Percentiles rank a stretch among this genome's conserved stretches.
Evolutionary conservation across 163 green algal species (phyloP).

Genomic region (Trebouxia gelatinosa): DNA sequence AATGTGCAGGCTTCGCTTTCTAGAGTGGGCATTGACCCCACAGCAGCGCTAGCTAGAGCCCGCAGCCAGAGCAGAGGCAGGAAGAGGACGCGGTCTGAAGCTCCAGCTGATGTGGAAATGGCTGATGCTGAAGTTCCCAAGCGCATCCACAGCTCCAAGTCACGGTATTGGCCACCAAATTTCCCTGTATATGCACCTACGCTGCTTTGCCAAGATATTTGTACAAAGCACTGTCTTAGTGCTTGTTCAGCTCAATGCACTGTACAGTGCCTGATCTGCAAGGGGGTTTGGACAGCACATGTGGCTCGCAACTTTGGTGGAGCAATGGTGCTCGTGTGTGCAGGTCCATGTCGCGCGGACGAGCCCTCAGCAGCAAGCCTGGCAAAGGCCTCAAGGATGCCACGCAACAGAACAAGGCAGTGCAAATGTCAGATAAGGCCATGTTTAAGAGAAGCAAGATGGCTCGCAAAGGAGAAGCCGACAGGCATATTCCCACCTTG

Average conservation of each 20-base stretch:
- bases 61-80: constrained; percentile 63
- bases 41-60: constrained; percentile 63
- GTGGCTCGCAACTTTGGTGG: neutral
- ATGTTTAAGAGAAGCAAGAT: constrained; percentile 80
- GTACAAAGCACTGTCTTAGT: no score
- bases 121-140: constrained; percentile 66
- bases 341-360: constrained; percentile 84
- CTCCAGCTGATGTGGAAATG: constrained; percentile 49
- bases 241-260: no score
- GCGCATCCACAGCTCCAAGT: constrained; percentile 86
- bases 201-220: neutral
- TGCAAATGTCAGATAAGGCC: constrained; percentile 87
- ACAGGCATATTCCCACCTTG: constrained; percentile 88
- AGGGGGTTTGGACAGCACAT: neutral
- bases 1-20: constrained; percentile 71
- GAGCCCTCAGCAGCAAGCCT: constrained; percentile 59
- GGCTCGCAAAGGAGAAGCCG: constrained; percentile 81
- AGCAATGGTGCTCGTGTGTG: neutral
- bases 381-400: constrained; percentile 80
- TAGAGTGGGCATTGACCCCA: constrained; percentile 84
- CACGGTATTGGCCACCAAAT: constrained; percentile 39
- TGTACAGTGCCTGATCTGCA: neutral
- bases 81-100: constrained; percentile 74
- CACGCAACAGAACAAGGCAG: constrained; percentile 75
- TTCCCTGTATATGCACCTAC: no score